Percentiles rank a stretch among this genome's conserved stretches.
phyloP scores from a whole-genome alignment of 2,329 filamentous ascomycete genomes.

The Dryadomyces quercivorus region DNA sequence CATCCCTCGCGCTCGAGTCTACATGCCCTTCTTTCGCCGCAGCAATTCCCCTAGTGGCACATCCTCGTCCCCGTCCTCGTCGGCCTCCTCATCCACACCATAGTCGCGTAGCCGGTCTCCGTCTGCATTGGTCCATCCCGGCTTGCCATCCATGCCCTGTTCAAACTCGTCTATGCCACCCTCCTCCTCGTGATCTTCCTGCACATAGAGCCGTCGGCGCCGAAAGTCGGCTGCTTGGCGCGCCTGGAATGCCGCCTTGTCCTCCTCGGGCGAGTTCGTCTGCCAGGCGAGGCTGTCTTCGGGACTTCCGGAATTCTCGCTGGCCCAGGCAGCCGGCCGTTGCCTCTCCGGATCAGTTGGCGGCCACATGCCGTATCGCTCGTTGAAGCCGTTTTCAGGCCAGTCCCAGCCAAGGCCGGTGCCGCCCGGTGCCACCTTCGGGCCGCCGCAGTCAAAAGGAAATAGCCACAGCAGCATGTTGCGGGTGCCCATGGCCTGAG shows the following conservation, averaged over 20 bases:
- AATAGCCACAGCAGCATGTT: constrained; percentile 58
- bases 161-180: constrained; percentile 15
- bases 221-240: constrained; percentile 37
- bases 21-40: constrained; percentile 25
- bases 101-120: constrained; percentile 65
- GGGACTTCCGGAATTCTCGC: background rate
- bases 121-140: constrained; percentile 61
- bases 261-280: constrained; percentile 26
- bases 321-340: constrained; percentile 21
- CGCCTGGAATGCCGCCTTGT: constrained; percentile 34
- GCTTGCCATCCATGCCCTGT: constrained; percentile 31
- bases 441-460: constrained; percentile 44
- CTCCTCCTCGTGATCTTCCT: constrained; percentile 17
- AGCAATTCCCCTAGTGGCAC: constrained; percentile 59
- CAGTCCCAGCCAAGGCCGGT: constrained; percentile 44
- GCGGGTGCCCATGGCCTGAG: constrained; percentile 59
- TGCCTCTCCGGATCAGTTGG: constrained; percentile 51
- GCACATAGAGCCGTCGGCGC: constrained; percentile 31
- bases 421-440: constrained; percentile 24
- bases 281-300: background rate
- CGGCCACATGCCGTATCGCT: constrained; percentile 47
- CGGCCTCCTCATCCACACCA: constrained; percentile 66
- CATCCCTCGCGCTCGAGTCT: background rate
- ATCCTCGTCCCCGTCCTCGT: constrained; percentile 36
- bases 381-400: constrained; percentile 69